phyloP scores from a whole-genome alignment of 192 early-diverging fungal species.

The Geranomyces variabilis region DNA sequence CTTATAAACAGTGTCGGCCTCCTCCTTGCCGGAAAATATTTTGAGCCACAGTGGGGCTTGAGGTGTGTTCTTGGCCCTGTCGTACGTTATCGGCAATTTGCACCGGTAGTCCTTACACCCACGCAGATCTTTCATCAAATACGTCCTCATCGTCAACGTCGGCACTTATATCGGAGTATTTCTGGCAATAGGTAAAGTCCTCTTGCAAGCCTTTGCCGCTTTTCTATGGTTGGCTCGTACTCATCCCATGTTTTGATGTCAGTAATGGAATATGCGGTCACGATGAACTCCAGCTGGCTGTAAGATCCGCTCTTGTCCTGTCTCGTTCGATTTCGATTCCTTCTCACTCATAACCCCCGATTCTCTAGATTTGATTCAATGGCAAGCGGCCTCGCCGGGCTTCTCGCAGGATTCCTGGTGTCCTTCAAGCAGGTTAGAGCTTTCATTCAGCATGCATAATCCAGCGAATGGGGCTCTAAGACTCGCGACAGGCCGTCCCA shows the following conservation, averaged over 20 bases:
- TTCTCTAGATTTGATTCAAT: slow-evolving; percentile 60
- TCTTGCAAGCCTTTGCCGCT: too few species aligned
- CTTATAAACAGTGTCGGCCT: slow-evolving; percentile 45
- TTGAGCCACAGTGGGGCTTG: slow-evolving; percentile 84
- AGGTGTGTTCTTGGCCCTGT: slow-evolving; percentile 23
- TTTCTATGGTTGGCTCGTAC: too few species aligned
- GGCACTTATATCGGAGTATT: slow-evolving; percentile 56
- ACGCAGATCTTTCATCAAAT: slow-evolving; percentile 68
- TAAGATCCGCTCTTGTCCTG: slow-evolving; percentile 30
- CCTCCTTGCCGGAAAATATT: slow-evolving; percentile 70
- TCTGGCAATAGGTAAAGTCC: slow-evolving; percentile 39
- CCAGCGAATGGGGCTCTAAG: too few species aligned
- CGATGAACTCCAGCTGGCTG: slow-evolving; percentile 60
- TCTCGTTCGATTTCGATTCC: slow-evolving; percentile 19
- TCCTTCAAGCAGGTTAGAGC: slow-evolving; percentile 79
- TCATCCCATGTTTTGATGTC: slow-evolving; percentile 1
- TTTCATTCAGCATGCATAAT: too few species aligned
- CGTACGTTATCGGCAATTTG: not conserved
- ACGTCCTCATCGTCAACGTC: slow-evolving; percentile 60
- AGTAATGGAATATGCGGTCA: slow-evolving; percentile 60
- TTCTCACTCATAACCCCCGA: too few species aligned
- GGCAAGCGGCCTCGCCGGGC: slow-evolving; percentile 72
- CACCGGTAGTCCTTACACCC: not conserved
- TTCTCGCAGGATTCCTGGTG: slow-evolving; percentile 77
- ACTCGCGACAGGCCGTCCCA: slow-evolving; percentile 61